Percentiles rank a stretch among this genome's conserved stretches.
These are phyloP conservation scores for Sporothrix phasma DNA, from an alignment of 2,329 filamentous ascomycete genomes.

Conservation along the genomic window DNA sequence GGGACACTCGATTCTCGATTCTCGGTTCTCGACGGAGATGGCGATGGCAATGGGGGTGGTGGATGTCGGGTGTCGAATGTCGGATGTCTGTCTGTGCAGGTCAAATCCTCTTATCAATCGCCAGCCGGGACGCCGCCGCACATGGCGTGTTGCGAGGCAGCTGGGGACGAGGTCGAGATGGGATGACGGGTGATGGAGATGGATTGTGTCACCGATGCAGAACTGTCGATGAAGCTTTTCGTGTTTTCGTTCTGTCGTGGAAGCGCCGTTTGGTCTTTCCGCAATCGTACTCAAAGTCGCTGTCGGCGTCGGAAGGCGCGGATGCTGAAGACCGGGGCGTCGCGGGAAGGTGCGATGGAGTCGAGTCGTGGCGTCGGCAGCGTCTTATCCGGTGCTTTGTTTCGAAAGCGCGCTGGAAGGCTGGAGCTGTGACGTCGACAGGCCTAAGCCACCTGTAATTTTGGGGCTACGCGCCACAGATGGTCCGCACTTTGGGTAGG, in stretches of 20 bases:
- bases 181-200: not conserved
- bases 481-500: not conserved
- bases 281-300: not conserved
- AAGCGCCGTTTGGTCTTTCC: not conserved
- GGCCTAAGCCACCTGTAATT: slow-evolving; percentile 1
- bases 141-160: not conserved
- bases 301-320: not conserved
- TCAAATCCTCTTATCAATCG: slow-evolving; percentile 7
- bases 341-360: slow-evolving; percentile 5
- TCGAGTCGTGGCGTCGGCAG: not conserved
- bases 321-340: not conserved
- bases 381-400: not conserved
- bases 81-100: not conserved
- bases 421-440: not conserved
- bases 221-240: not conserved
- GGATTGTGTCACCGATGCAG: not conserved
- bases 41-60: not conserved
- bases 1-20: too few relatives aligned
- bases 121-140: not conserved
- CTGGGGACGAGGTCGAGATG: not conserved
- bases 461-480: not conserved
- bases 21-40: not conserved
- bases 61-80: not conserved
- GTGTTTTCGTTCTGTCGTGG: not conserved
- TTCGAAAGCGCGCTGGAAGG: too few relatives aligned